Base-by-base conservation (phyloP, 2,329 filamentous ascomycete species). In the Aspergillus felis region DNA sequence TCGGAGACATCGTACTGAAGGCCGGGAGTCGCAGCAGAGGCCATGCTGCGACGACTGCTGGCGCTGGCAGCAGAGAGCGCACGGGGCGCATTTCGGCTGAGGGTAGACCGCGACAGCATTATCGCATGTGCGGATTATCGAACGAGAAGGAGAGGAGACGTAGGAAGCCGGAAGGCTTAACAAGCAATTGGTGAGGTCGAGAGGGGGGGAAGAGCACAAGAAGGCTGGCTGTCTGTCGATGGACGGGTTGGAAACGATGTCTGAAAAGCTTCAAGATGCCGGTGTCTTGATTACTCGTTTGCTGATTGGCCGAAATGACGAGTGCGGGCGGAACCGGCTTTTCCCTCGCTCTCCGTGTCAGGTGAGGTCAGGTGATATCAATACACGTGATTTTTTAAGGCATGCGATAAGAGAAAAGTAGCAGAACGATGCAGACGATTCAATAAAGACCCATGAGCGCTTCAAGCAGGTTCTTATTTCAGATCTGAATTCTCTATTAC, bases 1-100 rank as follows among this genome's bases (percentile, higher is more conserved):
- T 96, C 90, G 73, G 89, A 84, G 62, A 89, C 86, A 80, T 97
- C 88, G 81, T 95, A 99, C 76, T 89, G 87, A 79, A 92, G 90
- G 68, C 90, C 85, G 78, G 82, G 89, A 79, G 85, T 83, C 68
- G 90, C 81, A 66, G 85, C 77, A 68, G 79, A 83, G 69, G 87
- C 86, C 69, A 89, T 82, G 65, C 82, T 82, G 74, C 87, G 83
- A 76, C 81, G 81, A 74, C 81, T 78, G 68, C 76, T 73, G 68
- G 79, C 58, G 68, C 75, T 71, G 66, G 74, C 56, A 59, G 83
- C 84, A 76, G 83, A 82, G 75, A 84, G 78, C 74, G 82, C 82
- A 76, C 83, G 83, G 79, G 84, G 82, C 73, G 84, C 84, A 77
- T 82, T 82, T 74, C 84, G 81, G 77, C 83, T 81, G 75, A 87